These are phyloP conservation scores for Capronia coronata DNA, from an alignment of 2,329 filamentous ascomycete genomes.

Conservation along the genomic window DNA sequence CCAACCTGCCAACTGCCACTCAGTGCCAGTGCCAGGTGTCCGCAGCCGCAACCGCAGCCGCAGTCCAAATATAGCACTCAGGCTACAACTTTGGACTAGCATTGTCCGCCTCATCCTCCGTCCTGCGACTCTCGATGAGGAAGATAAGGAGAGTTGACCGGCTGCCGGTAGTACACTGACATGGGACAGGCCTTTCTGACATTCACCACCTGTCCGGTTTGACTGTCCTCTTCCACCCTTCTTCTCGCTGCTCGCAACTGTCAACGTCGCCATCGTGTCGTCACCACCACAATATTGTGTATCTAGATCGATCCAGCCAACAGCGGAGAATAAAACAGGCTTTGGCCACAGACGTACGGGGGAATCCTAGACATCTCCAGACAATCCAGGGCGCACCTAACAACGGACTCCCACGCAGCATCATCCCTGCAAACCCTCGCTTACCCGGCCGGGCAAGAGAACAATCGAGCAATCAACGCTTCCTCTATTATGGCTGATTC, in stretches of 20 bases:
- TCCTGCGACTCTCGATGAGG: not conserved
- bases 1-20: not conserved
- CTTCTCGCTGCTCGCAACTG: not conserved
- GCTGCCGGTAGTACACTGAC: not conserved
- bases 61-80: constrained; percentile 1
- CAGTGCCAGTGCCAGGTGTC: not conserved
- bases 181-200: not conserved
- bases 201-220: not conserved
- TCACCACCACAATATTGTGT: not conserved
- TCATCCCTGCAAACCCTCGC: not conserved
- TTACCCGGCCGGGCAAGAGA: not conserved
- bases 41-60: not conserved
- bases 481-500: constrained; percentile 1
- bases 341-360: not conserved
- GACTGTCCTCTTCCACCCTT: not conserved
- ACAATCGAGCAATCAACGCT: not conserved
- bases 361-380: not conserved
- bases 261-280: not conserved
- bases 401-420: not conserved
- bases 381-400: not conserved
- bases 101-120: not conserved
- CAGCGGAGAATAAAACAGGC: constrained; percentile 23
- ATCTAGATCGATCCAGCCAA: not conserved
- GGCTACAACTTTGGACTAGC: not conserved
- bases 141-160: not conserved